Conservation (phyloP, 2,329 filamentous ascomycete genomes). For the Penicillium sp. region DNA sequence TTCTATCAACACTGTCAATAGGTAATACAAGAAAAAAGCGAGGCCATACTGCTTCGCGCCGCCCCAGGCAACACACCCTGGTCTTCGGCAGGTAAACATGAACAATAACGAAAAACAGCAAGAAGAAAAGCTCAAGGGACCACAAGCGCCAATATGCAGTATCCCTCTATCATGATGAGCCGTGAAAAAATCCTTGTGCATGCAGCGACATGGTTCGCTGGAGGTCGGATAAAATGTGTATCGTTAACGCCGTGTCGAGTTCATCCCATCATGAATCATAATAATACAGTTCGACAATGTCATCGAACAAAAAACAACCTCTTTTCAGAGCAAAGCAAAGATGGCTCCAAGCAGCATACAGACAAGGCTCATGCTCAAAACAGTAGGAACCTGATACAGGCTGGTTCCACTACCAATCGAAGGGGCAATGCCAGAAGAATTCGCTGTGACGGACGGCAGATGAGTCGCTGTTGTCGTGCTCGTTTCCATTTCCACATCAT, state of each 20-base stretch:
- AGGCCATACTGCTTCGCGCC: background rate
- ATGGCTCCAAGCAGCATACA: constrained; percentile 25
- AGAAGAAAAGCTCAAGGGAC: background rate
- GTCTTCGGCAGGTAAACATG: constrained; percentile 1
- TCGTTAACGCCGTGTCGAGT: constrained; percentile 20
- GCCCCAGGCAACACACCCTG: background rate
- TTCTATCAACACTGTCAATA: background rate
- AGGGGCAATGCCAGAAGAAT: constrained; percentile 17
- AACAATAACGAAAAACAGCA: constrained; percentile 9
- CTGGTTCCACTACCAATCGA: constrained; percentile 20
- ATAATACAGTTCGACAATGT: constrained; percentile 18
- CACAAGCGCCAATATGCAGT: constrained; percentile 18
- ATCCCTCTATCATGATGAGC: constrained; percentile 10
- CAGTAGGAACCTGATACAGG: constrained; percentile 14
- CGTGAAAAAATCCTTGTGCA: constrained; percentile 9
- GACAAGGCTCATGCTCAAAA: constrained; percentile 22
- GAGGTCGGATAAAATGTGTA: constrained; percentile 2
- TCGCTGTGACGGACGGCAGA: constrained; percentile 3
- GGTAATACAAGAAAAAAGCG: constrained; percentile 2
- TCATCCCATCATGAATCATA: constrained; percentile 23
- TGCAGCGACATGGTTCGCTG: constrained; percentile 2
- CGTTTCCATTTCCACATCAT: background rate
- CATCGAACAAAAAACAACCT: background rate
- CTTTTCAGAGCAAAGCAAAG: constrained; percentile 23
- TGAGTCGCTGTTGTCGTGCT: background rate